A percentile compares a stretch with the other conserved stretches of the same genome.
Evolutionary conservation across 305 asterid species (phyloP).

Genomic region (Euphrasia arctica): DNA sequence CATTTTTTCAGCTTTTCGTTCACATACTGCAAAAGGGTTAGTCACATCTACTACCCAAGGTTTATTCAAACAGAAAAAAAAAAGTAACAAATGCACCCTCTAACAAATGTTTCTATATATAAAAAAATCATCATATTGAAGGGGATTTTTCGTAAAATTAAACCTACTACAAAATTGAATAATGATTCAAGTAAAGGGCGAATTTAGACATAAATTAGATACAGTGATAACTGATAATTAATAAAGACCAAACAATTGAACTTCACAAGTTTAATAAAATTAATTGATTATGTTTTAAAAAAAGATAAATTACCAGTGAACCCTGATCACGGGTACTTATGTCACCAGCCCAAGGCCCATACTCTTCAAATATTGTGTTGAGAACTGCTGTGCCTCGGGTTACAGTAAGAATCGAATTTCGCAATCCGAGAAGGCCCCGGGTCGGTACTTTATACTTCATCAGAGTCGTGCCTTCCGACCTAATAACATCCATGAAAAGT

Average conservation of each 20-base stretch:
- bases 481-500: slow-evolving; percentile 26
- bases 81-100: not conserved
- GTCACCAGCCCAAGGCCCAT: slow-evolving; percentile 97
- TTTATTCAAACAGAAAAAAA: too few species aligned
- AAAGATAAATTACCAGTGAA: slow-evolving; percentile 61
- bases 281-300: not conserved
- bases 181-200: not conserved
- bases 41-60: not conserved
- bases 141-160: not conserved
- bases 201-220: not conserved
- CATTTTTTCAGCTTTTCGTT: not conserved
- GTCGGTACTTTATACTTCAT: slow-evolving; percentile 94
- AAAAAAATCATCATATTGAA: not conserved
- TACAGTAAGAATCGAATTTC: slow-evolving; percentile 89
- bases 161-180: not conserved
- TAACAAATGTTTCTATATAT: too few species aligned
- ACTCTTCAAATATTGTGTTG: slow-evolving; percentile 87
- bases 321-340: slow-evolving; percentile 93
- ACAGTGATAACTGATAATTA: not conserved
- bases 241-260: not conserved
- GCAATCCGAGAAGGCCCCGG: slow-evolving; percentile 90
- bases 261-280: not conserved
- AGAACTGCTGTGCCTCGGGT: slow-evolving; percentile 98
- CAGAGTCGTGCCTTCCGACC: slow-evolving; percentile 77
- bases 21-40: not conserved